Evolutionary conservation across 2,329 filamentous ascomycete genomes (phyloP).

Genomic region (Alternaria incomplexa): DNA sequence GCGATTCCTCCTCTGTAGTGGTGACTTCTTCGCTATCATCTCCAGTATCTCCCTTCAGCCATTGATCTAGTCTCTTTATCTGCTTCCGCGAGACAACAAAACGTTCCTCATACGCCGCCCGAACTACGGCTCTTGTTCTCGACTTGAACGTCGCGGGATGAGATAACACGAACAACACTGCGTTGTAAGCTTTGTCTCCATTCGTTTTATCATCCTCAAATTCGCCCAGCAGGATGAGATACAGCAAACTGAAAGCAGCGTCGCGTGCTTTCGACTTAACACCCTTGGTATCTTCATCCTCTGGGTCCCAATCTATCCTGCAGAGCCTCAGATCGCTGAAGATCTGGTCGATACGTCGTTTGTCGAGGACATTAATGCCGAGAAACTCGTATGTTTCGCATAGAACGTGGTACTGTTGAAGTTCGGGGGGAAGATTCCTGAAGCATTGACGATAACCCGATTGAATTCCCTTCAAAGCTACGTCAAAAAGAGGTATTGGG

Average conservation of each 20-base stretch:
- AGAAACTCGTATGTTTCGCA: slow-evolving; percentile 36
- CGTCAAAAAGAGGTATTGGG: slow-evolving; percentile 26
- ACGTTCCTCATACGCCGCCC: slow-evolving; percentile 30
- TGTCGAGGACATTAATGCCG: slow-evolving; percentile 24
- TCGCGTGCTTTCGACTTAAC: slow-evolving; percentile 28
- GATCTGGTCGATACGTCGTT: slow-evolving; percentile 11
- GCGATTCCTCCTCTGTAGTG: background rate
- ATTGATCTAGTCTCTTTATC: slow-evolving; percentile 24
- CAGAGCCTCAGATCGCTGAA: slow-evolving; percentile 15
- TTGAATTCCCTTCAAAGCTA: slow-evolving; percentile 35
- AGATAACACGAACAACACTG: slow-evolving; percentile 32
- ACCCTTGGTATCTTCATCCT: slow-evolving; percentile 13
- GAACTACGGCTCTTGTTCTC: slow-evolving; percentile 25
- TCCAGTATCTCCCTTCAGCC: slow-evolving; percentile 3
- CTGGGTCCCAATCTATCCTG: slow-evolving; percentile 23
- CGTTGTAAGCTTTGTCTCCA: slow-evolving; percentile 29
- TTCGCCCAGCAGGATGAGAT: slow-evolving; percentile 21
- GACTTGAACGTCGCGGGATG: slow-evolving; percentile 32
- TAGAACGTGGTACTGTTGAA: slow-evolving; percentile 29
- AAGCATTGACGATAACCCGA: slow-evolving; percentile 37
- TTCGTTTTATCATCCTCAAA: slow-evolving; percentile 22
- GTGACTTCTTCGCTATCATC: background rate
- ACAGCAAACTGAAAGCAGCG: slow-evolving; percentile 28
- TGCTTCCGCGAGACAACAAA: slow-evolving; percentile 32
- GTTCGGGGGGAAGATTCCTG: slow-evolving; percentile 25